Evolutionary conservation across 2,329 filamentous ascomycete species (phyloP), one percentile per base, ranked within the genome.

Genomic region (Lecanicillium sp.): DNA sequence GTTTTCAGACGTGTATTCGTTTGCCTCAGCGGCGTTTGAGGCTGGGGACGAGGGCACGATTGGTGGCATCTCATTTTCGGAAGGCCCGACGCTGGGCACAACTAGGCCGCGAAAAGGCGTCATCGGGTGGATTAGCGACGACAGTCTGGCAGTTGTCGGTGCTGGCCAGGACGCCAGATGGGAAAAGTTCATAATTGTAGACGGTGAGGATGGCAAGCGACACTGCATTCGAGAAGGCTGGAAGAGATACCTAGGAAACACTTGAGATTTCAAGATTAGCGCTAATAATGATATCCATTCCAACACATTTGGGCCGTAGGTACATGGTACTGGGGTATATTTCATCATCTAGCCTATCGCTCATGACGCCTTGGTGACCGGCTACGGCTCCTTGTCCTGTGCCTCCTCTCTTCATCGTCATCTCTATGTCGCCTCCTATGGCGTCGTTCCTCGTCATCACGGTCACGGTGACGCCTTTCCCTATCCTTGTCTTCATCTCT

Each of bases 1-100:
- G 20, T 94, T 97, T 57, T 90, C 86, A 2, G 92, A 97, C 48
- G 74, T 83, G 8, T 95, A 96, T 58, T 94, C 87, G 1, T 89
- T 90, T 51, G 75, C 86, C 4, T 87, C 81, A 29, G 75, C 78
- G 3, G 79, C 81, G 25, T 97, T 97, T 51, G 83, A 92, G 50
- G 81, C 87, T 28, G 87, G 86, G 3, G 83, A 92, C 22, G 87
- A 94, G 51, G 66, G 71, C 19, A 55, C 67, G 32, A 61, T 65
- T 29, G 67, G 64, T 11, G 65, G 61, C 3, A 60, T 69, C 15
- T 61, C 61, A 1, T 60, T 65, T 41, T 61, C 62, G 3, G 68
- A 67, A 20, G 59, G 56, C 22, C 64, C 66, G 2, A 68, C 71
- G 3, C 56, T 75, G 8, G 69, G 70, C 3, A 72, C 68, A 13